These are phyloP conservation scores for Penicillium angulare DNA, from an alignment of 495 filamentous ascomycete genomes.

Conservation along the genomic window DNA sequence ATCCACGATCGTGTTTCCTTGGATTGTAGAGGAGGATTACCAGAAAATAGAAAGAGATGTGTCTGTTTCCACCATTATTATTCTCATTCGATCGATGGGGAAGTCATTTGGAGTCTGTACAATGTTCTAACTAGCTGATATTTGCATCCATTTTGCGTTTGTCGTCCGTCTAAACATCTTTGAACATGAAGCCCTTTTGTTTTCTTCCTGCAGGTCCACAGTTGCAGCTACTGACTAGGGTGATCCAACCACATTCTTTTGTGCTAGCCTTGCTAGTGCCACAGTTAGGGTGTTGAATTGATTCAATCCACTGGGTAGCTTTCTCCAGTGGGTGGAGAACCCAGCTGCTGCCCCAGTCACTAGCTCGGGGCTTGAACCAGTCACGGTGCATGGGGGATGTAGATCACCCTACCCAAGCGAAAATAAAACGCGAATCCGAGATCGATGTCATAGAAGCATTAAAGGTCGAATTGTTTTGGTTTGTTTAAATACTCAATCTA, in stretches of 20 bases:
- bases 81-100: too few relatives aligned
- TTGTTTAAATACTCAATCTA: too few relatives aligned
- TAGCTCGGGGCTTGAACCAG: not conserved
- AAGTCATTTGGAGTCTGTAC: too few relatives aligned
- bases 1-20: slow-evolving; percentile 8
- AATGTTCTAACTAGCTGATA: too few relatives aligned
- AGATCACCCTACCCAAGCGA: not conserved
- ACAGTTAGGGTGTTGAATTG: not conserved
- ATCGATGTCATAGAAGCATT: not conserved
- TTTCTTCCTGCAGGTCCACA: not conserved
- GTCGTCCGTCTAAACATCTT: too few relatives aligned
- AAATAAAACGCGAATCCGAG: not conserved
- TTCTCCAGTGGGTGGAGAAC: not conserved
- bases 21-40: too few relatives aligned
- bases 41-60: too few relatives aligned
- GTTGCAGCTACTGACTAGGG: not conserved
- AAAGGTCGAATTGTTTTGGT: too few relatives aligned
- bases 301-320: not conserved
- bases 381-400: not conserved
- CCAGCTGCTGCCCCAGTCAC: not conserved
- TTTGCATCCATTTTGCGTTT: too few relatives aligned
- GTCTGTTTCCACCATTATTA: too few relatives aligned
- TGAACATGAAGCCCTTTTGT: not conserved
- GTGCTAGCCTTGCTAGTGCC: not conserved
- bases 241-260: not conserved